These are phyloP conservation scores for Effrenium voratum DNA, from an alignment of 73 alveolate genomes.

Conservation along the genomic window DNA sequence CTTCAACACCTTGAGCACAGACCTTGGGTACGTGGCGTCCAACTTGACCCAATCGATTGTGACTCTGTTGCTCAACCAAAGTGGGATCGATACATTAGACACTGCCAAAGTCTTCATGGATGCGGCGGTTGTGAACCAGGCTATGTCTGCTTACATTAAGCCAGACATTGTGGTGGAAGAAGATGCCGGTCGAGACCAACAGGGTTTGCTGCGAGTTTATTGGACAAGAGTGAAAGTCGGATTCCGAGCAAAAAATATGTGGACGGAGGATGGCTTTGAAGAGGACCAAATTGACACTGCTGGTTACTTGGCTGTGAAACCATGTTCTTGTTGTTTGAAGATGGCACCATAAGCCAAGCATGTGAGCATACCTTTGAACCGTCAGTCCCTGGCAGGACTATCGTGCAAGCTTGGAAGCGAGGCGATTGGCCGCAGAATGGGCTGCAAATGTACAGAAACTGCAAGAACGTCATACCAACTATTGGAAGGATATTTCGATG, in stretches of 20 bases:
- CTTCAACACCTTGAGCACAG: neutral
- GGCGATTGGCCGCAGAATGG: neutral
- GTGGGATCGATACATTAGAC: neutral
- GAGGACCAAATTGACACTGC: neutral
- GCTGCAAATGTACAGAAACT: neutral
- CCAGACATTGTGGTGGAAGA: neutral
- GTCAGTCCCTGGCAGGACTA: neutral
- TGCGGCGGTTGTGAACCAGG: conserved; percentile 21
- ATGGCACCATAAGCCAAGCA: too few species aligned
- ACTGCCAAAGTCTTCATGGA: conserved; percentile 19
- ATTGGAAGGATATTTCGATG: conserved; percentile 1
- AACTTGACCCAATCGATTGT: neutral
- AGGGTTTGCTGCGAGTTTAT: neutral
- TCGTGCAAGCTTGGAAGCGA: neutral
- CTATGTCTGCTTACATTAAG: conserved; percentile 1
- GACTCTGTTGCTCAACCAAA: neutral
- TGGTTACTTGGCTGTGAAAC: neutral
- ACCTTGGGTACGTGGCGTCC: neutral
- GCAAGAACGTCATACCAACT: conserved; percentile 2
- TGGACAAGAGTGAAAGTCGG: conserved; percentile 9
- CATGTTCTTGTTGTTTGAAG: too few species aligned
- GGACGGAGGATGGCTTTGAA: conserved; percentile 1
- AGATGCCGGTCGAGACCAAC: conserved; percentile 22
- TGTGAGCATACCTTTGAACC: too few species aligned
- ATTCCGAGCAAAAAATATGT: neutral